A percentile compares a stretch with the other conserved stretches of the same genome.
phyloP scores from a whole-genome alignment of 2,329 filamentous ascomycete species.

The Chrysoporthe puriensis region DNA sequence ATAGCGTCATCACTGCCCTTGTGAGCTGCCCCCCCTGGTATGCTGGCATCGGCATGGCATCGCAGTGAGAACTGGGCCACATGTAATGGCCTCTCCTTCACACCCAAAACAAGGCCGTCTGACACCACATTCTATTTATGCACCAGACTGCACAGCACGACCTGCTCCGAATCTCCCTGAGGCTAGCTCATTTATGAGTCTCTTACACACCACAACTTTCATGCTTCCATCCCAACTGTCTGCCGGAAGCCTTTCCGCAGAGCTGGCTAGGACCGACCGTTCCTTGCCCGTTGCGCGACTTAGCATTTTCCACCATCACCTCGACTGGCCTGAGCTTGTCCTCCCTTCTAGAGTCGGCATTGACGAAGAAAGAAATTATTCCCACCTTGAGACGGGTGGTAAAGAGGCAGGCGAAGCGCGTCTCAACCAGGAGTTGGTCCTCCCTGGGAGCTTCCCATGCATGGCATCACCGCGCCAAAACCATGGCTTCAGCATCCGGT shows the following conservation, averaged over 20 bases:
- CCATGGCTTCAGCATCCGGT: constrained; percentile 42
- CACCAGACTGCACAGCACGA: not conserved
- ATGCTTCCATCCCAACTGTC: constrained; percentile 3
- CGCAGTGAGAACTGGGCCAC: constrained; percentile 13
- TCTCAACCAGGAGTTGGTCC: constrained; percentile 28
- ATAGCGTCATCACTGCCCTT: constrained; percentile 7
- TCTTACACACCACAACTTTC: not conserved
- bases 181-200: constrained; percentile 3
- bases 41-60: not conserved
- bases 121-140: constrained; percentile 16
- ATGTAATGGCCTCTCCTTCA: constrained; percentile 9
- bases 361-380: constrained; percentile 6
- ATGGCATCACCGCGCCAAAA: constrained; percentile 33
- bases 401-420: constrained; percentile 24
- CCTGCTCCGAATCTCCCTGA: not conserved
- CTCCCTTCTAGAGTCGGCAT: constrained; percentile 14
- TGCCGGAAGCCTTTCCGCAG: not conserved
- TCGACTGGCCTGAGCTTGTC: not conserved
- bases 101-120: constrained; percentile 1
- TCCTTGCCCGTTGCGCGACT: not conserved
- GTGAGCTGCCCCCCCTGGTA: constrained; percentile 1
- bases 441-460: constrained; percentile 24
- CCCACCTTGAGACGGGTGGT: constrained; percentile 23
- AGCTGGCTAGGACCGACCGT: not conserved
- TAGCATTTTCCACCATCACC: not conserved